Base-by-base conservation (phyloP, 2,329 filamentous ascomycete species). In the Beauveria brongniartii region DNA sequence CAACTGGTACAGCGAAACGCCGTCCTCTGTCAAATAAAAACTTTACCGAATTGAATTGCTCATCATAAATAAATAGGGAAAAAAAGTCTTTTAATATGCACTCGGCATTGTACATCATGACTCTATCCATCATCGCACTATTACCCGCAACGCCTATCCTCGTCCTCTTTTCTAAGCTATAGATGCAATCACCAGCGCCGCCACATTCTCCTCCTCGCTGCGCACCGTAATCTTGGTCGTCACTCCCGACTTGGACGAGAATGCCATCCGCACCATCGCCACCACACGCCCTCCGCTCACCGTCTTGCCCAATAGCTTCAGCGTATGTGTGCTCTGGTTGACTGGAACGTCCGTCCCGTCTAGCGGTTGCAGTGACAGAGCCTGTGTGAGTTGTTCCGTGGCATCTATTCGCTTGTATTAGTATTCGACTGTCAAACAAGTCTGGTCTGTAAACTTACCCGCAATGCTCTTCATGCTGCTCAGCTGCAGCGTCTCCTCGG, bases 271-370 rank as follows among this genome's bases (percentile, higher is more conserved):
- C 65, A 97, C 86, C 66, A 85, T 87, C 63, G 89, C 90, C 61
- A 92, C 91, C 18, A 99, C 93, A 70, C 89, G 88, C 66, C 94
- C 94, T 41, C 93, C 94, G 40, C 84, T 87, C 64, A 97, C 88
- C 48, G 91, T 96, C 85, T 97, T 97, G 72, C 94, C 94, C 73
- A 97, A 89, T 41, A 99, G 81, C 78, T 96, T 97, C 72, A 99
- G 87, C 4, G 92, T 92, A 75, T 99, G 94, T 64, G 92, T 97
- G 63, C 87, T 92, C 70, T 88, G 88, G 71, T 88, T 95, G 67
- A 96, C 81, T 0, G 91, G 89, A 44, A 99, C 87, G 67, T 99
- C 94, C 37, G 90, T 96, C 67, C 93, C 94, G 69, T 99, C 94
- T 51, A 99, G 83, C 14, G 94, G 91, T 74, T 97, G 94, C 69